Percentiles rank a stretch among this genome's conserved stretches.
phyloP scores from a whole-genome alignment of 352 stramenopile genomes.

The Phytopythium aichiense region DNA sequence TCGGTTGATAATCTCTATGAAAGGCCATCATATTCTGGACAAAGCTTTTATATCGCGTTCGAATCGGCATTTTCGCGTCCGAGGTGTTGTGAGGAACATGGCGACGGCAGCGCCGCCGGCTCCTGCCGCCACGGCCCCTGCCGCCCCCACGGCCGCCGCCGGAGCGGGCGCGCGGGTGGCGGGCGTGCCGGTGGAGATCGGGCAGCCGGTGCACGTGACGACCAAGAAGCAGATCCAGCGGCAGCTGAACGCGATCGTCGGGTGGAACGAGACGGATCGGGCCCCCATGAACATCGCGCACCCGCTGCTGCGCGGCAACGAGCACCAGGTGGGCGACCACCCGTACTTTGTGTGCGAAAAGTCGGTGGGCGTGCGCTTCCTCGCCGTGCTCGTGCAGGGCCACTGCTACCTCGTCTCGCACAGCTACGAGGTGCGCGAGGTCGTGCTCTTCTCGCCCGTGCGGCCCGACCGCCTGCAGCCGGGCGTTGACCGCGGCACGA shows the following conservation, averaged over 20 bases:
- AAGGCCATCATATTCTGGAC: not conserved
- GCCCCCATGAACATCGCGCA: conserved; percentile 71
- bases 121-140: conserved; percentile 1
- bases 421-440: conserved; percentile 84
- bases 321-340: conserved; percentile 73
- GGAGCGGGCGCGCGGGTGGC: conserved; percentile 26
- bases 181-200: conserved; percentile 62
- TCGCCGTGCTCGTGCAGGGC: conserved; percentile 72
- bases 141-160: conserved; percentile 5
- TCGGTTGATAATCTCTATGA: not conserved
- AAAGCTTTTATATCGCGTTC: not conserved
- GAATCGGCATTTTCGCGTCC: not conserved
- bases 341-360: conserved; percentile 85
- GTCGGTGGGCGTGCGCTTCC: conserved; percentile 72
- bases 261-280: conserved; percentile 73
- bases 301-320: conserved; percentile 65
- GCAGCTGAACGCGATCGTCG: conserved; percentile 79
- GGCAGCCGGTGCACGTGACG: conserved; percentile 54
- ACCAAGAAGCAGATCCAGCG: conserved; percentile 80
- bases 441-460: conserved; percentile 72
- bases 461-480: conserved; percentile 72
- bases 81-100: not conserved
- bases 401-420: conserved; percentile 80
- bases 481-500: conserved; percentile 60
- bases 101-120: not conserved